These are phyloP conservation scores for Arctium lappa DNA, from an alignment of 129 eudicot species.

Conservation along the genomic window DNA sequence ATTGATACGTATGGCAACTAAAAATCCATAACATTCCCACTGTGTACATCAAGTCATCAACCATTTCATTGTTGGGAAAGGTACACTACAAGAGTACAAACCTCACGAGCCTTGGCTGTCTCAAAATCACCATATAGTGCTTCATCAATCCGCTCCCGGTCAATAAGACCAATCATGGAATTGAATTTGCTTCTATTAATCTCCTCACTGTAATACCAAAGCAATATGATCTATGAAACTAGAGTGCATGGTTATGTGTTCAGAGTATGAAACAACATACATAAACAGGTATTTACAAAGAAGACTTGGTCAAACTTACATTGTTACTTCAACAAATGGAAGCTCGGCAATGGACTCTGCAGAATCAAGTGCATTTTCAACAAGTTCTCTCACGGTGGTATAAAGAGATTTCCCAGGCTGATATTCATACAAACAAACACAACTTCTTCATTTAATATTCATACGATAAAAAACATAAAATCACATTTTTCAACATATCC, in stretches of 20 bases:
- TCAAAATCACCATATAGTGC: conserved; percentile 93
- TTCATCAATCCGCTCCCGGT: conserved; percentile 85
- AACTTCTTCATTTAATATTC: not conserved
- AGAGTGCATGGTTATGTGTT: not conserved
- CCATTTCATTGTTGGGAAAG: not conserved
- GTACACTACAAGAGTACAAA: conserved; percentile 28
- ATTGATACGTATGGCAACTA: not conserved
- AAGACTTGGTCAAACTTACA: conserved; percentile 43
- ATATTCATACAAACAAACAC: conserved; percentile 18
- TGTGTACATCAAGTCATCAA: conserved; percentile 16
- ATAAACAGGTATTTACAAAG: not conserved
- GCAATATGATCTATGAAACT: not conserved
- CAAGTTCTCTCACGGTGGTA: conserved; percentile 96
- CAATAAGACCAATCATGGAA: conserved; percentile 94
- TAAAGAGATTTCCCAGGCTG: conserved; percentile 94
- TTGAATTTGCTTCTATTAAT: conserved; percentile 80
- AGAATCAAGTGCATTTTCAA: conserved; percentile 98
- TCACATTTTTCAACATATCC: not conserved
- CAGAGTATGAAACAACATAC: not conserved
- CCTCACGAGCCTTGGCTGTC: conserved; percentile 96
- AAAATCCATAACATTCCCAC: not conserved
- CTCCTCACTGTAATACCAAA: conserved; percentile 68
- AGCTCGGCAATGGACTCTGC: conserved; percentile 94
- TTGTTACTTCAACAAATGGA: conserved; percentile 85
- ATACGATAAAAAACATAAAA: not conserved